These are phyloP conservation scores for Marchantia paleacea DNA, from an alignment of 225 moss, liverwort and hornwort species.

Conservation along the genomic window DNA sequence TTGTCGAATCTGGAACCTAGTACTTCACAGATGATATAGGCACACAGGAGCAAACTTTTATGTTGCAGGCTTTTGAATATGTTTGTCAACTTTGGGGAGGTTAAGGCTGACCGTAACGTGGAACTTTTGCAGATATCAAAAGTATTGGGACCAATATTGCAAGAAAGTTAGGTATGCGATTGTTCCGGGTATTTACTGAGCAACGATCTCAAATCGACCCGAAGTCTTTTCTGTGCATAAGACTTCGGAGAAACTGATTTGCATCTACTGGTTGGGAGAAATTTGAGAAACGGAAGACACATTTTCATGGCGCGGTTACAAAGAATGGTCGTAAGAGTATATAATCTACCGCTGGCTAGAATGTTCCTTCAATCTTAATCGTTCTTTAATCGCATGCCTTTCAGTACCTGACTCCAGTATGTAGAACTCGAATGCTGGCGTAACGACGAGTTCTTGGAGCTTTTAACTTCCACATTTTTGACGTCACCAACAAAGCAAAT, in stretches of 20 bases:
- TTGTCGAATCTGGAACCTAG: no score
- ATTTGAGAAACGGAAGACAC: not conserved
- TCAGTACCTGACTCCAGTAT: not conserved
- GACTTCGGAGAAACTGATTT: not conserved
- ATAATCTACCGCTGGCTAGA: not conserved
- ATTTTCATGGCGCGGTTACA: not conserved
- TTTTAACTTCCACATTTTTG: not conserved
- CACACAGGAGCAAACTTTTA: no score
- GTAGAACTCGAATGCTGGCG: not conserved
- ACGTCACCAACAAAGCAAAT: not conserved
- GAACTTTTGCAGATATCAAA: conserved; percentile 63
- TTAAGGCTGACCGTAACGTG: not conserved
- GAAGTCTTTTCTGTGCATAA: not conserved
- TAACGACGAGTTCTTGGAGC: not conserved
- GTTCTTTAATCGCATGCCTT: not conserved
- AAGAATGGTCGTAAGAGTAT: not conserved
- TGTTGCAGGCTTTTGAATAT: no score
- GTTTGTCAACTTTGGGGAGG: not conserved
- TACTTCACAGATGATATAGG: no score
- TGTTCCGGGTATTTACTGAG: conserved; percentile 71
- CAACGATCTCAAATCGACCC: not conserved
- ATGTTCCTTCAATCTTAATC: not conserved
- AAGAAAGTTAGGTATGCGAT: conserved; percentile 70
- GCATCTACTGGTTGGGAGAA: not conserved
- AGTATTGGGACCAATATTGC: conserved; percentile 90